Evolutionary conservation across 495 filamentous ascomycete species (phyloP).

Genomic region (Penicillium coprophilum): DNA sequence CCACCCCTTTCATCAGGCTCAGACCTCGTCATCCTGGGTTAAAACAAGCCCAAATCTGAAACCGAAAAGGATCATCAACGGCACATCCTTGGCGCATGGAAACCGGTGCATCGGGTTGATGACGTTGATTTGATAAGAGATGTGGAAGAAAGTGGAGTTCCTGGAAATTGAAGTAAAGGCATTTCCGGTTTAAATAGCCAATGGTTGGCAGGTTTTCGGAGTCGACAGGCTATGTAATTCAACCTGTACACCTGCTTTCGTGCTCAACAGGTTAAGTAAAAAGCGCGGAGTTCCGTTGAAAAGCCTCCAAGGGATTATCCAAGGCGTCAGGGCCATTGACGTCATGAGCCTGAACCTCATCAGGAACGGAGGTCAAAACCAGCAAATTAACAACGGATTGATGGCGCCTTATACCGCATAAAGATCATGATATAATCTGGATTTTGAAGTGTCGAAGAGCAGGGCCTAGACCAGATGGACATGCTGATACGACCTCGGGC

Average conservation of each 20-base stretch:
- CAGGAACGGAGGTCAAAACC: not conserved
- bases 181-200: not conserved
- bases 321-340: not conserved
- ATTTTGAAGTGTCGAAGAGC: not conserved
- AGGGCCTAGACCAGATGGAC: not conserved
- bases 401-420: not conserved
- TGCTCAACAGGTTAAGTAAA: too few relatives aligned
- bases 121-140: conserved; percentile 18
- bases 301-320: too few relatives aligned
- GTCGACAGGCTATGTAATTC: too few relatives aligned
- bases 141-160: conserved; percentile 14
- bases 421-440: not conserved
- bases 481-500: conserved; percentile 1
- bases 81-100: conserved; percentile 17
- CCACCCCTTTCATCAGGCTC: conserved; percentile 13
- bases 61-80: conserved; percentile 11
- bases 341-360: not conserved
- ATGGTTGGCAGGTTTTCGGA: too few relatives aligned
- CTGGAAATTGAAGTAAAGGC: conserved; percentile 7
- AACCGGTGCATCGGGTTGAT: conserved; percentile 8
- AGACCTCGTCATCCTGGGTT: conserved; percentile 17
- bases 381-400: not conserved
- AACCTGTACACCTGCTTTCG: too few relatives aligned
- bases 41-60: not conserved
- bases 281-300: not conserved